Conservation (phyloP, 805 yeast species). For the Saturnispora kantuleensis region DNA sequence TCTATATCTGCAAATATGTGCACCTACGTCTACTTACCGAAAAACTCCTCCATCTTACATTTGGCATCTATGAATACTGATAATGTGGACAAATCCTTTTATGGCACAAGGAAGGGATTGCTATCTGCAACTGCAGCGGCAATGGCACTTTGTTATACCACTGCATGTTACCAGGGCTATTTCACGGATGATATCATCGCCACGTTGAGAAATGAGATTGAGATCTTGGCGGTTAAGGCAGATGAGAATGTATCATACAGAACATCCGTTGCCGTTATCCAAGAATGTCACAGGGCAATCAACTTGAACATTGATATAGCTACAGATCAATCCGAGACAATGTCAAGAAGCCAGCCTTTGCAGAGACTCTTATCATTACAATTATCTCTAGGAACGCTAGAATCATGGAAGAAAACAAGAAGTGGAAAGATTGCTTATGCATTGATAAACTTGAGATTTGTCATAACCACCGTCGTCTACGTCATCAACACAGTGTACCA, state of each 20-base stretch:
- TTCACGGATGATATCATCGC: slow-evolving; percentile 63
- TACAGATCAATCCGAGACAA: slow-evolving; percentile 66
- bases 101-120: slow-evolving; percentile 22
- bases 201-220: slow-evolving; percentile 41
- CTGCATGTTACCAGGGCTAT: slow-evolving; percentile 57
- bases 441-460: slow-evolving; percentile 56
- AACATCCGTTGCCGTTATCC: slow-evolving; percentile 35
- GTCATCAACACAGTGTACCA: slow-evolving; percentile 51
- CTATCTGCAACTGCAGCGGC: slow-evolving; percentile 42
- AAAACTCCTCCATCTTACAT: slow-evolving; percentile 16
- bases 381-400: slow-evolving; percentile 46
- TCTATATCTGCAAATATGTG: slow-evolving; percentile 44
- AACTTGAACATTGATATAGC: slow-evolving; percentile 61
- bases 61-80: slow-evolving; percentile 17
- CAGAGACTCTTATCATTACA: slow-evolving; percentile 67
- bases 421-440: slow-evolving; percentile 47
- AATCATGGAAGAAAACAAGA: slow-evolving; percentile 31
- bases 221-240: slow-evolving; percentile 16
- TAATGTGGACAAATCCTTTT: slow-evolving; percentile 9
- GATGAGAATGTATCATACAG: slow-evolving; percentile 22
- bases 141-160: slow-evolving; percentile 57
- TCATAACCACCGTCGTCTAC: slow-evolving; percentile 62
- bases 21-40: slow-evolving; percentile 29
- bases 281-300: slow-evolving; percentile 68
- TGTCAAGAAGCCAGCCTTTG: slow-evolving; percentile 66